Base-by-base conservation (phyloP, 805 yeast genomes). In the Yarrowia sp. region DNA sequence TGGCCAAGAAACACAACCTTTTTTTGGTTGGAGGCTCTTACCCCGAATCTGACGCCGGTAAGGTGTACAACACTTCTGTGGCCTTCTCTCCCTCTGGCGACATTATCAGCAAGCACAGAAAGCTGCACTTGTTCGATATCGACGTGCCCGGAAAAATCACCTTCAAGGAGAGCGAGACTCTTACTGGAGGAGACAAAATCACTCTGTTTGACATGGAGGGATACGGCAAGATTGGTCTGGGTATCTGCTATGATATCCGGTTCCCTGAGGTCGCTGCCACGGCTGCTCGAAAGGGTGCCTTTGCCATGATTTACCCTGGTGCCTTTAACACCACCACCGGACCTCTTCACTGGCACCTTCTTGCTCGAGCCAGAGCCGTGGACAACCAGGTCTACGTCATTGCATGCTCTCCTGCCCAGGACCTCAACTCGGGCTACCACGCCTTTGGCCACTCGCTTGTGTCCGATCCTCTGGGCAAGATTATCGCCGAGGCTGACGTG, bases 291-390 rank as follows among this genome's bases (percentile, higher is more conserved):
- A 69, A 71, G 40, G 96, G 96, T 6, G 96, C 97, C 0, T 83
- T 90, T 67, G 82, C 96, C 21, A 73, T 93, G 68, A 83, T 96
- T 1, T 93, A 82, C 71, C 98, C 99, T 0, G 88, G 96, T 48
- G 98, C 98, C 0, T 95, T 96, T 80, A 95, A 97, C 10, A 82
- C 88, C 75, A 87, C 87, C 68, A 93, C 99, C 0, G 99, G 99
- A 0, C 89, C 89, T 46, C 88, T 92, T 1, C 99, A 93, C 73
- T 93, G 98, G 96, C 83, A 85, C 64, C 75, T 85, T 16, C 78
- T 93, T 63, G 97, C 89, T 0, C 79, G 86, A 35, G 88, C 96
- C 0, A 80, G 98, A 54, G 98, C 98, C 4, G 83, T 93, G 6
- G 97, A 92, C 73, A 83, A 95, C 10, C 98, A 95, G 75, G 78